phyloP scores from a whole-genome alignment of 1,284 basidiomycete genomes.

The Pseudozyma thailandica region DNA sequence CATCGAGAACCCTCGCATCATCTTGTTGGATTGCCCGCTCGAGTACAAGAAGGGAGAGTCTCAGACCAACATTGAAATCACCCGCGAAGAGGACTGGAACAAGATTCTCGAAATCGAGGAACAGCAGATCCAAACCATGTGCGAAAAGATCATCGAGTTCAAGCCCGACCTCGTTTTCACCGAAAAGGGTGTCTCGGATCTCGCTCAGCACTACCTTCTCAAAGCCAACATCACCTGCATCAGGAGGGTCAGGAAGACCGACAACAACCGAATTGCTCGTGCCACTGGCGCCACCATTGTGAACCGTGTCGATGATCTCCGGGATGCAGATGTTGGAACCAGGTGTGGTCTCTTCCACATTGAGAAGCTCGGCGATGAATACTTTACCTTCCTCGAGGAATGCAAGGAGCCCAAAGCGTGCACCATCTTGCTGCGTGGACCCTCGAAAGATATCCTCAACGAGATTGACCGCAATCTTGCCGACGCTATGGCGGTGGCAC shows the following conservation, averaged over 20 bases:
- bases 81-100: conserved; percentile 92
- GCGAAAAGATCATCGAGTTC: conserved; percentile 87
- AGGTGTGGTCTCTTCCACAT: conserved; percentile 93
- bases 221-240: conserved; percentile 91
- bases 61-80: conserved; percentile 98
- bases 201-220: conserved; percentile 90
- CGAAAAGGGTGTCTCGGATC: conserved; percentile 94
- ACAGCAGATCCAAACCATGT: conserved; percentile 92
- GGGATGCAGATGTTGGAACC: conserved; percentile 90
- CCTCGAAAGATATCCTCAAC: conserved; percentile 96
- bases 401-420: conserved; percentile 95
- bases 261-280: conserved; percentile 97
- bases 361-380: conserved; percentile 98
- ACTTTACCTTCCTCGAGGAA: conserved; percentile 92
- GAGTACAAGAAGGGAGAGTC: conserved; percentile 99
- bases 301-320: conserved; percentile 93
- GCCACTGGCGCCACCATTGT: conserved; percentile 96
- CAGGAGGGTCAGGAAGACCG: conserved; percentile 93
- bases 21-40: conserved; percentile 92
- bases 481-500: conserved; percentile 95
- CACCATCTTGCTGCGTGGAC: conserved; percentile 97
- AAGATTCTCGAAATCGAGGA: conserved; percentile 94
- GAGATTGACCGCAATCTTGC: conserved; percentile 97
- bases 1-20: conserved; percentile 88
- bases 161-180: conserved; percentile 96